Conservation (phyloP, 2,329 filamentous ascomycete species). For the Colletotrichum simmondsii region DNA sequence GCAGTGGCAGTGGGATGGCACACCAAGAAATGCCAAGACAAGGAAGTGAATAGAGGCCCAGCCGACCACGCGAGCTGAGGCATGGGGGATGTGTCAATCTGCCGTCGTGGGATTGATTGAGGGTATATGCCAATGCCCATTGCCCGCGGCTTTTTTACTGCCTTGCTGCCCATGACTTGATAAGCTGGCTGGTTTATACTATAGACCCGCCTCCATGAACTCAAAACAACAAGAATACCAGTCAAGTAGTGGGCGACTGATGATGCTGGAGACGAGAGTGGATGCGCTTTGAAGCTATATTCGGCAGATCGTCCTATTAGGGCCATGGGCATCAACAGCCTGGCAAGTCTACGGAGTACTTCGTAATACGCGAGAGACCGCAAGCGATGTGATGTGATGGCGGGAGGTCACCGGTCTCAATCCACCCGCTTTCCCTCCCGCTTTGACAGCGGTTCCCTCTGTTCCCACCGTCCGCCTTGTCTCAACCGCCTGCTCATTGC, state of each 20-base stretch:
- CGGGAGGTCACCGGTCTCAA: neutral
- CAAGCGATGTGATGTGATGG: neutral
- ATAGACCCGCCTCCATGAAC: neutral
- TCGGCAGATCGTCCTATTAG: constrained; percentile 22
- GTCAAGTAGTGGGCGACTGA: neutral
- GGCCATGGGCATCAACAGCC: neutral
- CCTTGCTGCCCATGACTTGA: neutral
- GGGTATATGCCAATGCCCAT: neutral
- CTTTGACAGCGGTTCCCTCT: constrained; percentile 18
- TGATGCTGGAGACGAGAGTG: neutral
- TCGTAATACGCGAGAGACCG: constrained; percentile 3
- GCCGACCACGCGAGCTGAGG: constrained; percentile 14
- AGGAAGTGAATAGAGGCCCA: neutral
- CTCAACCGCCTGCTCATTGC: constrained; percentile 23
- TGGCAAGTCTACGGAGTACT: neutral
- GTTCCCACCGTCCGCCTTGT: constrained; percentile 2
- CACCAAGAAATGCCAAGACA: neutral
- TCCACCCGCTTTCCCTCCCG: neutral
- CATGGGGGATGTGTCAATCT: constrained; percentile 25
- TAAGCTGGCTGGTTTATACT: neutral
- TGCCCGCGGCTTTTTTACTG: neutral
- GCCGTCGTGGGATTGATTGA: constrained; percentile 14
- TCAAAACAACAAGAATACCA: neutral
- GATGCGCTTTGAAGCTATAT: neutral
- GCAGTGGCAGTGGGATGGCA: constrained; percentile 8